Conservation (phyloP, 495 filamentous ascomycete species). For the Aspergillus sparsus region DNA sequence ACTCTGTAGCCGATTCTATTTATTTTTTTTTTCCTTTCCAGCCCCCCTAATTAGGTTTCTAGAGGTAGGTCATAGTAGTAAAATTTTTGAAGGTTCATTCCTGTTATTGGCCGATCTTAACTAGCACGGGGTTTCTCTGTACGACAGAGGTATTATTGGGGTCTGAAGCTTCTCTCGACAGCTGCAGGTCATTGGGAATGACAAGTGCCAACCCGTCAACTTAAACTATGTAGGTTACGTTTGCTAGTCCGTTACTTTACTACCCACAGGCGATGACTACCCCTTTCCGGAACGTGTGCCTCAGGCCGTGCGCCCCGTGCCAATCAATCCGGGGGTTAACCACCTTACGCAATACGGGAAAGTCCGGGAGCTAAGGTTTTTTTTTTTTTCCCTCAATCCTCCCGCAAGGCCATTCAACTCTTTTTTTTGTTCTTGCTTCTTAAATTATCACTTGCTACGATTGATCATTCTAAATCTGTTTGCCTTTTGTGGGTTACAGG, state of each 20-base stretch:
- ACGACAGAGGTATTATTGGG: not conserved
- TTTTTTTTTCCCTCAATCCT: conserved; percentile 21
- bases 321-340: conserved; percentile 27
- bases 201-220: conserved; percentile 6
- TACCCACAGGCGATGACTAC: conserved; percentile 1
- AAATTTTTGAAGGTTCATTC: not conserved
- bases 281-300: conserved; percentile 19
- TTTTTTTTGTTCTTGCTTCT: conserved; percentile 23
- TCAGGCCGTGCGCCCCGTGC: conserved; percentile 17
- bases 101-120: not conserved
- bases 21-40: not conserved
- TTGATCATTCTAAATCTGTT: conserved; percentile 23
- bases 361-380: conserved; percentile 44
- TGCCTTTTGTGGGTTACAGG: conserved; percentile 13
- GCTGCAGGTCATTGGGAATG: conserved; percentile 17
- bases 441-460: conserved; percentile 22
- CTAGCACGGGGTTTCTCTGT: not conserved
- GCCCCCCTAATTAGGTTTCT: not conserved
- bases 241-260: not conserved
- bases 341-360: conserved; percentile 49
- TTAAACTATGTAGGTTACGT: conserved; percentile 6
- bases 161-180: not conserved
- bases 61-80: too few relatives aligned
- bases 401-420: conserved; percentile 2
- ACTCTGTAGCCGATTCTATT: not conserved